These are phyloP conservation scores for Ogataea sp. DNA, from an alignment of 805 yeast species.

Conservation along the genomic window DNA sequence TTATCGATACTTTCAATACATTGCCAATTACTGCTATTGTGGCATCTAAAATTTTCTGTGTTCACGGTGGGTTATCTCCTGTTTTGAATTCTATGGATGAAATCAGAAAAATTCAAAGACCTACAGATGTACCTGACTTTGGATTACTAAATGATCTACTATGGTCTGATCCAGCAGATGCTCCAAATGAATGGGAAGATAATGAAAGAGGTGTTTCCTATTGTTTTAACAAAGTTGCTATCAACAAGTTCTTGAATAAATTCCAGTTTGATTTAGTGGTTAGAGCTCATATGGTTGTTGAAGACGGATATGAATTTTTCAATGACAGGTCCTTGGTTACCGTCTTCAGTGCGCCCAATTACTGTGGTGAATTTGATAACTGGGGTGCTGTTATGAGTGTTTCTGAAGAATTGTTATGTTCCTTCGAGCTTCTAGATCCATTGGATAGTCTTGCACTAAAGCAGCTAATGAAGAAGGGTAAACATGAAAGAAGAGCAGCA, in stretches of 20 bases:
- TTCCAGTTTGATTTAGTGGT: constrained; percentile 77
- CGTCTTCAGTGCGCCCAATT: constrained; percentile 69
- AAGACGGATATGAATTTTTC: constrained; percentile 72
- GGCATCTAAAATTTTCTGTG: constrained; percentile 90
- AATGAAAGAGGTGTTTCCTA: constrained; percentile 80
- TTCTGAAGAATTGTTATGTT: constrained; percentile 83
- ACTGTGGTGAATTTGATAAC: constrained; percentile 80
- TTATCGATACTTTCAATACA: constrained; percentile 92
- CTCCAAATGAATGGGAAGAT: constrained; percentile 80
- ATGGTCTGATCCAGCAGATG: constrained; percentile 84
- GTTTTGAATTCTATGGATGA: constrained; percentile 68
- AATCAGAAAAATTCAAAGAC: constrained; percentile 65
- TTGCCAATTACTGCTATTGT: constrained; percentile 94
- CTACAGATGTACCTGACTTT: constrained; percentile 81
- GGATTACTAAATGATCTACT: constrained; percentile 70
- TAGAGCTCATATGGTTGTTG: constrained; percentile 85
- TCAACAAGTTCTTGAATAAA: constrained; percentile 64
- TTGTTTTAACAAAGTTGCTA: constrained; percentile 73
- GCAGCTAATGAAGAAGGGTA: constrained; percentile 91
- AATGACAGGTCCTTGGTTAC: constrained; percentile 66
- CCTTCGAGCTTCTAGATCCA: constrained; percentile 90
- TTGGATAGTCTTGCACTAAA: constrained; percentile 87
- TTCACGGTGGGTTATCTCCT: constrained; percentile 80
- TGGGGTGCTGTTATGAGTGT: constrained; percentile 99
- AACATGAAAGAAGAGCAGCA: constrained; percentile 72